phyloP scores from a whole-genome alignment of 805 yeast species.

The Candida oleophila region DNA sequence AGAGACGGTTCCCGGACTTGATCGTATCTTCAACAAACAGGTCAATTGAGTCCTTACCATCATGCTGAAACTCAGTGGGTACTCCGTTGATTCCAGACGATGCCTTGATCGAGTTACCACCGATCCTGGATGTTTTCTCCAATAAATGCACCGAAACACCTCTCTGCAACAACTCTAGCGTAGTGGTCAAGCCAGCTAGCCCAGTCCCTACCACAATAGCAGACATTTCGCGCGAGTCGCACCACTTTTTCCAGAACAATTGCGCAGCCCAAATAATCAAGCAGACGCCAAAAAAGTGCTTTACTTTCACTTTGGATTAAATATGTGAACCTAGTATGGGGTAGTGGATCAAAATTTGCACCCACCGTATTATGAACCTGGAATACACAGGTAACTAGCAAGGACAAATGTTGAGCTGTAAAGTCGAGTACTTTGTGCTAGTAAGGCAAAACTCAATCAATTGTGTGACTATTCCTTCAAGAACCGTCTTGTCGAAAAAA shows the following conservation, averaged over 20 bases:
- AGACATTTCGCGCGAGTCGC: background rate
- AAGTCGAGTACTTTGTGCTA: no score
- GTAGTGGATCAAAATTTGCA: no score
- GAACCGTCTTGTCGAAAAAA: no score
- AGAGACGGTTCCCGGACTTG: conserved; percentile 31
- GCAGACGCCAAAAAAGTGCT: background rate
- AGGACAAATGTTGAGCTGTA: no score
- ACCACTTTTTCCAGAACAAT: background rate
- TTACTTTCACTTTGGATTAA: background rate
- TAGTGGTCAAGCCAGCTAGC: conserved; percentile 52
- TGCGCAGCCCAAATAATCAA: background rate
- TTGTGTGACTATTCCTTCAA: no score
- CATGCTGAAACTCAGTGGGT: conserved; percentile 27
- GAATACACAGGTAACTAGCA: no score
- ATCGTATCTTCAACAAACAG: conserved; percentile 29
- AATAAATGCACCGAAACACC: conserved; percentile 44
- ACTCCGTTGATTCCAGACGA: conserved; percentile 58
- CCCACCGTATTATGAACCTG: no score
- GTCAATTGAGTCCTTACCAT: conserved; percentile 23
- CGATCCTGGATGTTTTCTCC: conserved; percentile 49
- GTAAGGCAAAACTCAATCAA: no score
- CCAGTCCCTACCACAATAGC: conserved; percentile 53
- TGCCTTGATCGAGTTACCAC: conserved; percentile 63
- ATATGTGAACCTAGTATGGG: background rate
- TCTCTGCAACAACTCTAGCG: conserved; percentile 34